These are phyloP conservation scores for Carnegiea gigantea DNA, from an alignment of 179 eudicot genomes.

Conservation along the genomic window DNA sequence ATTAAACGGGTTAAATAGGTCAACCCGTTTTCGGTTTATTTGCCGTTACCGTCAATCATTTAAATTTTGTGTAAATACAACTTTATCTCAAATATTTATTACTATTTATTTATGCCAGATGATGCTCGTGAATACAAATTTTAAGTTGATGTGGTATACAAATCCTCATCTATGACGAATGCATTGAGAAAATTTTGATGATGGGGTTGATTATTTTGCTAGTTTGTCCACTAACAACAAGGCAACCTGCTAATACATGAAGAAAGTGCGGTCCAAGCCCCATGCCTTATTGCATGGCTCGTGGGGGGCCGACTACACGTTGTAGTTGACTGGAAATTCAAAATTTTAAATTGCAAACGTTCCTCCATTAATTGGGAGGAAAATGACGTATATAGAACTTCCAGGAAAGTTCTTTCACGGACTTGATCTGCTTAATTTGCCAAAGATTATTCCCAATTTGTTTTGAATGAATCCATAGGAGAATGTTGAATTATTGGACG, in stretches of 20 bases:
- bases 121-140: background rate
- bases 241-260: background rate
- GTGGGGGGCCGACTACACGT: background rate
- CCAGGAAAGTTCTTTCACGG: background rate
- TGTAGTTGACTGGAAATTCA: background rate
- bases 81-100: too few species aligned
- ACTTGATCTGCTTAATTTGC: too few species aligned
- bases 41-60: too few species aligned
- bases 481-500: too few species aligned
- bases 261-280: background rate
- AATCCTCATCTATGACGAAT: background rate
- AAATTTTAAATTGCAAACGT: background rate
- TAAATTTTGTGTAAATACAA: too few species aligned
- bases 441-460: too few species aligned
- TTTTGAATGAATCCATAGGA: too few species aligned
- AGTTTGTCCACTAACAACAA: background rate
- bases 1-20: too few species aligned
- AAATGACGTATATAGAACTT: background rate
- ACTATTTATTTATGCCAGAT: too few species aligned
- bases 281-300: background rate
- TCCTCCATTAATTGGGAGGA: background rate
- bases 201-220: background rate
- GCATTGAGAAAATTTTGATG: background rate
- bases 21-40: too few species aligned
- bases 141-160: background rate